Conservation (phyloP, 768 basidiomycete species). For the Naganishia vaughanmartiniae region DNA sequence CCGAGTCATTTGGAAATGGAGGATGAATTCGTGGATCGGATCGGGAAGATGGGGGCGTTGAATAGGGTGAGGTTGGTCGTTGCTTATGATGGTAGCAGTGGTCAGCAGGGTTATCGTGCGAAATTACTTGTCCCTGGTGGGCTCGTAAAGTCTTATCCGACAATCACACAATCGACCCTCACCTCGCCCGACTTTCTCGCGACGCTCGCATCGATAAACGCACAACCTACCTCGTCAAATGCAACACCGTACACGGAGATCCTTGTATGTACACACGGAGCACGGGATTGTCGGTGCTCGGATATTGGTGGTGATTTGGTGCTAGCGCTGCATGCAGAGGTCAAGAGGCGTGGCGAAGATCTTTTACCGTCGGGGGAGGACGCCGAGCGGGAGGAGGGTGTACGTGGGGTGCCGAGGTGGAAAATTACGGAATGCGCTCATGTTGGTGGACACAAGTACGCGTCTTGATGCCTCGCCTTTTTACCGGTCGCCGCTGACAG, state of each 20-base stretch:
- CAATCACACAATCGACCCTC: constrained; percentile 25
- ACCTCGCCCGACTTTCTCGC: background rate
- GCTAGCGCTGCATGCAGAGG: constrained; percentile 59
- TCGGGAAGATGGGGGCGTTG: background rate
- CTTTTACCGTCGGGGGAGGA: background rate
- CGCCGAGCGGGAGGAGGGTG: background rate
- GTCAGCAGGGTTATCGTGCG: constrained; percentile 36
- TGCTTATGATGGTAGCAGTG: constrained; percentile 13
- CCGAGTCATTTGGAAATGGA: constrained; percentile 42
- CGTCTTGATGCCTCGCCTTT: constrained; percentile 34
- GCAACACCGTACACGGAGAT: constrained; percentile 34
- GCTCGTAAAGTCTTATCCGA: constrained; percentile 6
- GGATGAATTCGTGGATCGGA: constrained; percentile 35
- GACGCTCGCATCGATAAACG: background rate
- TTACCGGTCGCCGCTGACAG: constrained; percentile 41
- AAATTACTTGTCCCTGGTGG: constrained; percentile 43
- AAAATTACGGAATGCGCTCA: constrained; percentile 68
- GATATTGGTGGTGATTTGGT: constrained; percentile 63
- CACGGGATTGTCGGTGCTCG: constrained; percentile 76
- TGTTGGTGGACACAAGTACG: constrained; percentile 80
- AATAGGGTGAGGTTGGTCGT: constrained; percentile 23
- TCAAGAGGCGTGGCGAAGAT: constrained; percentile 47
- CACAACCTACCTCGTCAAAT: background rate
- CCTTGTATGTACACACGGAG: constrained; percentile 71
- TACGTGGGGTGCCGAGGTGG: constrained; percentile 38